Base-by-base conservation (phyloP, 2,329 filamentous ascomycete genomes). In the Cladophialophora chaetospira region DNA sequence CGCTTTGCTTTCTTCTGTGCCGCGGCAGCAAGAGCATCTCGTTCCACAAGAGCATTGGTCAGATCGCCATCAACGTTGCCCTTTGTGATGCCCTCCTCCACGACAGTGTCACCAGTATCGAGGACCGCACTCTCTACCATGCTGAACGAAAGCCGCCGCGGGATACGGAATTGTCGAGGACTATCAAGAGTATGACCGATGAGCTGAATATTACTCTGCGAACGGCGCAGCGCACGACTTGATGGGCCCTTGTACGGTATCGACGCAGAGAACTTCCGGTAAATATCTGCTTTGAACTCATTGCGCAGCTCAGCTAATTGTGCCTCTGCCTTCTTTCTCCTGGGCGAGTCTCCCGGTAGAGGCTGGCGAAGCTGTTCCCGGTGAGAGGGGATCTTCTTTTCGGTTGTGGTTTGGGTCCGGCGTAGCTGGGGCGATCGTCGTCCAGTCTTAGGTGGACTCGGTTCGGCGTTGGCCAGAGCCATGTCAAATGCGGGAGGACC, bases 141-240 rank as follows among this genome's bases (percentile, higher is more conserved):
- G 61, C 75, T 78, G 59, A 78, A 79, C 1, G 77, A 79, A 47
- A 78, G 60, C 58, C 74, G 75, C 5, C 76, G 71, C 10, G 72
- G 69, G 62, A 71, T 53, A 6, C 60, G 55, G 50, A 60, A 53
- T 31, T 56, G 47, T 2, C 57, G 55, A 26, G 57, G 62, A 43
- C 50, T 61, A 25, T 63, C 58, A 4, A 47, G n/a, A 15, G 29
- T 40, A 29, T 54, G 50, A 38, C 36, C 42, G 2, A 49, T 52
- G 10, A 64, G 28, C 35, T 60, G 57, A 19, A 65, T 19, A 6
- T 61, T 53, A 49, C 63, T 65, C 29, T 56, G 52, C n/a, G 65
- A 64, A 8, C 63, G 57, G 17, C 61, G 62, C 11, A 67, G 57
- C 9, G 48, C 63, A 26, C 31, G 53, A 35, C 62, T 59, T 33